phyloP scores from a whole-genome alignment of 768 basidiomycete genomes.

The Gymnopilus dilepis region DNA sequence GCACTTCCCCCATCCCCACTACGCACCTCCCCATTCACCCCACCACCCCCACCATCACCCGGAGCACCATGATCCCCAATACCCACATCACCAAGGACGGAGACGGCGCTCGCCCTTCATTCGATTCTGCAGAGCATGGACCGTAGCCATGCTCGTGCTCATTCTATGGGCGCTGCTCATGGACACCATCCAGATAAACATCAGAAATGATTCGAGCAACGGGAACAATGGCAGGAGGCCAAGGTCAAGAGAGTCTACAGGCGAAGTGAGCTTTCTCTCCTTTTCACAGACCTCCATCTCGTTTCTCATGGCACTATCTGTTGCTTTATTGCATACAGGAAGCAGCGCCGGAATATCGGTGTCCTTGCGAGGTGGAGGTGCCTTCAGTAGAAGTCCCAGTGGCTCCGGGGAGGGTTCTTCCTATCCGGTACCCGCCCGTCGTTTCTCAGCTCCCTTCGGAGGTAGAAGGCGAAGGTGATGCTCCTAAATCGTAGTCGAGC shows the following conservation, averaged over 20 bases:
- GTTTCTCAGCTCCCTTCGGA: background rate
- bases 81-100: background rate
- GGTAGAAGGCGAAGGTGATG: background rate
- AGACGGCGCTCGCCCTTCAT: slow-evolving; percentile 6
- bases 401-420: background rate
- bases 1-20: background rate
- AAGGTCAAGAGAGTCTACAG: background rate
- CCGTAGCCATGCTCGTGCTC: slow-evolving; percentile 24
- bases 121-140: slow-evolving; percentile 26
- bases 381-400: background rate
- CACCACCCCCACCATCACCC: background rate
- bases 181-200: slow-evolving; percentile 19
- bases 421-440: slow-evolving; percentile 1
- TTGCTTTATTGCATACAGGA: background rate
- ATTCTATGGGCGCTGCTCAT: slow-evolving; percentile 28
- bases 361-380: background rate
- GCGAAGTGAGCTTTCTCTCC: background rate
- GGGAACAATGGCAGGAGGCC: background rate
- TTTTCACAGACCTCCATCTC: background rate
- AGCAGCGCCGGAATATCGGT: background rate
- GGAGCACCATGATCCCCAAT: background rate
- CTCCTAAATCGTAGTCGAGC: background rate
- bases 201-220: background rate
- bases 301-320: background rate
- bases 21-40: background rate